phyloP scores from a whole-genome alignment of 1,139 yeast species.

The Entelexis paramagnoliae region DNA sequence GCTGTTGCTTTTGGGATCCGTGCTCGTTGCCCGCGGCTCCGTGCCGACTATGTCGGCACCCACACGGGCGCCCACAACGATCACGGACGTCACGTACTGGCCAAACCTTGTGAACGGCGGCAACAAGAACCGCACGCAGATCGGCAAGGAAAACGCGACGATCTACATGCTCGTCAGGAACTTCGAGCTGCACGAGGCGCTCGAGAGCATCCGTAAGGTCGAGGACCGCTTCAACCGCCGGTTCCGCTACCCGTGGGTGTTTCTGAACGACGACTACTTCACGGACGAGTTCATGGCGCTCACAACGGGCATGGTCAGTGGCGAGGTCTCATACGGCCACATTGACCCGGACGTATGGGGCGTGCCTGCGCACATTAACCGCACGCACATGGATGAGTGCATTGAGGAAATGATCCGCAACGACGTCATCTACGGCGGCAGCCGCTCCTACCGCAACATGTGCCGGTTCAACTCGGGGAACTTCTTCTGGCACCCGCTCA shows the following conservation, averaged over 20 bases:
- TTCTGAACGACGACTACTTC: constrained; percentile 73
- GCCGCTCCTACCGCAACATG: constrained; percentile 72
- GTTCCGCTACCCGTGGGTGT: constrained; percentile 70
- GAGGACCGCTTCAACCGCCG: constrained; percentile 49
- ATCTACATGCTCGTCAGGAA: constrained; percentile 66
- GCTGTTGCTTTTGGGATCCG: background rate
- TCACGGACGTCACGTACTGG: constrained; percentile 24
- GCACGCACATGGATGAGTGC: constrained; percentile 37
- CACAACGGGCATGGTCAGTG: constrained; percentile 79
- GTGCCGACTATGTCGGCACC: background rate
- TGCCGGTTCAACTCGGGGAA: constrained; percentile 75
- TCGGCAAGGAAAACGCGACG: constrained; percentile 49
- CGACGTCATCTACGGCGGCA: constrained; percentile 63
- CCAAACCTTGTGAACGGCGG: constrained; percentile 20
- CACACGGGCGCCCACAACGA: background rate
- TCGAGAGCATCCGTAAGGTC: constrained; percentile 53
- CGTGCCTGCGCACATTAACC: constrained; percentile 43
- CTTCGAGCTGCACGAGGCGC: constrained; percentile 51
- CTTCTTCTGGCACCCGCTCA: constrained; percentile 63
- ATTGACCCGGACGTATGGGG: constrained; percentile 66
- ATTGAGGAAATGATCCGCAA: constrained; percentile 48
- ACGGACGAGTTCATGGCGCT: constrained; percentile 48
- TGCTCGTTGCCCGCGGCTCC: background rate
- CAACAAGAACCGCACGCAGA: constrained; percentile 31
- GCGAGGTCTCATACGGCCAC: constrained; percentile 61